phyloP scores from a whole-genome alignment of 2,329 filamentous ascomycete species.

The Aspergillus pseudoglaucus region DNA sequence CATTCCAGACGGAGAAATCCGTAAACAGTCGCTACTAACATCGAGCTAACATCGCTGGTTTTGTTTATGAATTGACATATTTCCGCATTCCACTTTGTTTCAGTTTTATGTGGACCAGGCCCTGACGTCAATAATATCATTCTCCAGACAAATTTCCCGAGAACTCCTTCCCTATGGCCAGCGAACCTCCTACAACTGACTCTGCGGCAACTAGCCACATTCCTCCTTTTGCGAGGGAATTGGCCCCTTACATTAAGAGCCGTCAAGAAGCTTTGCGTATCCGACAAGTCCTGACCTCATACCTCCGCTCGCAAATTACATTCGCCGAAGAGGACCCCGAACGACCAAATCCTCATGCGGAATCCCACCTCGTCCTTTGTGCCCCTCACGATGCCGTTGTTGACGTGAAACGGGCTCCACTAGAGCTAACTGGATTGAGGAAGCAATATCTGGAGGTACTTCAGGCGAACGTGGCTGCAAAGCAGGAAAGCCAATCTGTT shows the following conservation, averaged over 20 bases:
- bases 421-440: conserved; percentile 38
- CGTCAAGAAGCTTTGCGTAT: conserved; percentile 35
- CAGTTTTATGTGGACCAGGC: neutral
- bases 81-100: neutral
- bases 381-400: conserved; percentile 25
- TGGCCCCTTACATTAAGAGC: conserved; percentile 34
- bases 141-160: neutral
- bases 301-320: conserved; percentile 31
- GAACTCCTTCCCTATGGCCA: conserved; percentile 15
- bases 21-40: no score
- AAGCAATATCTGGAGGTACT: conserved; percentile 42
- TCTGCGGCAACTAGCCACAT: conserved; percentile 18
- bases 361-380: conserved; percentile 30
- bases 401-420: conserved; percentile 28
- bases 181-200: conserved; percentile 7
- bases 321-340: conserved; percentile 22
- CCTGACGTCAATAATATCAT: neutral
- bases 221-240: conserved; percentile 28
- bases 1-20: no score
- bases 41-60: no score
- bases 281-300: conserved; percentile 32
- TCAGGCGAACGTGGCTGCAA: conserved; percentile 36
- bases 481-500: conserved; percentile 30
- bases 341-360: conserved; percentile 12
- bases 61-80: no score